Percentiles rank a stretch among this genome's conserved stretches.
phyloP scores from a whole-genome alignment of 176 grass and related monocot species.

The Ensete ventricosum region DNA sequence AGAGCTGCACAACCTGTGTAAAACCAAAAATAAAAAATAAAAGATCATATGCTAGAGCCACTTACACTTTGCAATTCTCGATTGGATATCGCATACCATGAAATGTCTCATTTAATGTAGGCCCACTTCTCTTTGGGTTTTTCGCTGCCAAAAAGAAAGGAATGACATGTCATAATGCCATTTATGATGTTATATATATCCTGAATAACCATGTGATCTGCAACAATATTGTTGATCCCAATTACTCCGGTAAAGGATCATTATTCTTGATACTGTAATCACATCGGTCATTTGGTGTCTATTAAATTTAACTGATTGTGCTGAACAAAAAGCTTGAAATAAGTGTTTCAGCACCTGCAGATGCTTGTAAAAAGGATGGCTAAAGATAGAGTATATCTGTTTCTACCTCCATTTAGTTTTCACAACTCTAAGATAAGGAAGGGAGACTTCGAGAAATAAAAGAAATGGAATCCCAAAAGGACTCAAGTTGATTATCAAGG shows the following conservation, averaged over 20 bases:
- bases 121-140: constrained; percentile 82
- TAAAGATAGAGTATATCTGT: no score
- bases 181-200: background rate
- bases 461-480: background rate
- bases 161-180: background rate
- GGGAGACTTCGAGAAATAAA: no score
- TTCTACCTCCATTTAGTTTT: no score
- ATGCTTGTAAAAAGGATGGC: no score
- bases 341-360: no score
- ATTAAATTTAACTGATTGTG: background rate
- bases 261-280: background rate
- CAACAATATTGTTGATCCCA: background rate
- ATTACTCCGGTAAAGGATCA: background rate
- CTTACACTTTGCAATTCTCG: constrained; percentile 98
- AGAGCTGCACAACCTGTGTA: background rate
- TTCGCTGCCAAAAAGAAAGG: constrained; percentile 45
- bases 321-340: no score
- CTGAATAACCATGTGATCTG: background rate
- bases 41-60: background rate
- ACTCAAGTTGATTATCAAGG: background rate
- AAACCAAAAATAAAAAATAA: background rate
- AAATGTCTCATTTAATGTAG: constrained; percentile 84
- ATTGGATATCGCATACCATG: constrained; percentile 81
- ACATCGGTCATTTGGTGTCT: background rate
- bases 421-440: no score